Percentiles rank a stretch among this genome's conserved stretches.
Evolutionary conservation across 2,329 filamentous ascomycete species (phyloP).

Genomic region (Ophiocordyceps camponoti-rufipedis): DNA sequence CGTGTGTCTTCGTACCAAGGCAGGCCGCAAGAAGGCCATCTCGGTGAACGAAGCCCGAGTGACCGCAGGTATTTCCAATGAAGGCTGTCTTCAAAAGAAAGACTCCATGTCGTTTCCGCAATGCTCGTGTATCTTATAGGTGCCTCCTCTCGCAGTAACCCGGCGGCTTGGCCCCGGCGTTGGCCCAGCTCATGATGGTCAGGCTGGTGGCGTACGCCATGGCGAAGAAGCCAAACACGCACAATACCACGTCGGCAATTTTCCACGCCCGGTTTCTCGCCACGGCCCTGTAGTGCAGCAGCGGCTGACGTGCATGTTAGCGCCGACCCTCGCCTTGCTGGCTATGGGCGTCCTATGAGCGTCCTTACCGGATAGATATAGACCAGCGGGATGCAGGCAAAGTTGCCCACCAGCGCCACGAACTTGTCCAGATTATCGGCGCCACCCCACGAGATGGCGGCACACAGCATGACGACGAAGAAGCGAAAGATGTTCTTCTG

Average conservation of each 20-base stretch:
- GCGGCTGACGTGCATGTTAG: constrained; percentile 42
- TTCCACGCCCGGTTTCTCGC: constrained; percentile 51
- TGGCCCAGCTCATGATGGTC: constrained; percentile 75
- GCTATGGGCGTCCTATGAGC: constrained; percentile 25
- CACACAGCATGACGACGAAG: constrained; percentile 74
- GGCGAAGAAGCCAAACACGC: constrained; percentile 65
- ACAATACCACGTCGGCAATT: constrained; percentile 54
- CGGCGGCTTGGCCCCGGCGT: constrained; percentile 28
- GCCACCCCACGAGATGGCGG: constrained; percentile 76
- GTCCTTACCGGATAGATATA: constrained; percentile 80
- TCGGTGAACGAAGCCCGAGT: neutral
- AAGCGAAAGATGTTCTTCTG: constrained; percentile 97
- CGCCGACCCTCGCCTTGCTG: no score
- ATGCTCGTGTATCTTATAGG: constrained; percentile 1
- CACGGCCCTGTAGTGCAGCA: constrained; percentile 74
- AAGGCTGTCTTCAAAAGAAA: neutral
- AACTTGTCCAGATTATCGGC: constrained; percentile 94
- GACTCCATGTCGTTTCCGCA: neutral
- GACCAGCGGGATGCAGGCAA: constrained; percentile 91
- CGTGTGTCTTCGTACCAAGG: no score
- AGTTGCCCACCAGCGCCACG: constrained; percentile 87
- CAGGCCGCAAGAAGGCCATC: neutral
- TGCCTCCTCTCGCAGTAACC: constrained; percentile 33
- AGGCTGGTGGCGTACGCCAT: constrained; percentile 86
- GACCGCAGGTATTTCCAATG: neutral